Conservation (phyloP, 495 filamentous ascomycete species). For the Pseudoneurospora amorphoporcata region DNA sequence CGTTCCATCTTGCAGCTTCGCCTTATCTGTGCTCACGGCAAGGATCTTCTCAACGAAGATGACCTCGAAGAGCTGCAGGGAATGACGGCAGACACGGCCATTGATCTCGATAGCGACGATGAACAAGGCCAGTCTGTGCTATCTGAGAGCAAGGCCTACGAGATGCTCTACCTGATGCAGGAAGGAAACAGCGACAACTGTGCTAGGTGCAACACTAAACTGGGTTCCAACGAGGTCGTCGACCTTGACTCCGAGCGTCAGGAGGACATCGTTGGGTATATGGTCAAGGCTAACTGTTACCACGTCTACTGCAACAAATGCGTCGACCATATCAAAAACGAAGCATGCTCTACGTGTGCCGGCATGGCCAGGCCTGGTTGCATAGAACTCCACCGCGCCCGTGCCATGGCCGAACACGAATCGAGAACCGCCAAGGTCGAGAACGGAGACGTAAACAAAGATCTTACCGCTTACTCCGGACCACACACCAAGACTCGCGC, state of each 20-base stretch:
- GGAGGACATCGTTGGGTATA: slow-evolving; percentile 58
- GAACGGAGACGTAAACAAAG: slow-evolving; percentile 38
- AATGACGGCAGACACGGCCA: slow-evolving; percentile 67
- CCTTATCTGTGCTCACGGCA: slow-evolving; percentile 82
- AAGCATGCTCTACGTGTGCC: slow-evolving; percentile 17
- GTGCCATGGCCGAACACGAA: slow-evolving; percentile 50
- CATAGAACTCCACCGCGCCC: slow-evolving; percentile 56
- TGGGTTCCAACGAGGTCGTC: slow-evolving; percentile 42
- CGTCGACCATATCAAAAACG: slow-evolving; percentile 41
- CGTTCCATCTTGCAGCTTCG: slow-evolving; percentile 85
- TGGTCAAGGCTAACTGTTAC: slow-evolving; percentile 59
- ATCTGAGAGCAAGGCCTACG: slow-evolving; percentile 59
- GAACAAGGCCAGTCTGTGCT: slow-evolving; percentile 44
- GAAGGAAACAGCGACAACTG: slow-evolving; percentile 66
- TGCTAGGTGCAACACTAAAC: slow-evolving; percentile 52
- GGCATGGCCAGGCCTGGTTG: slow-evolving; percentile 35
- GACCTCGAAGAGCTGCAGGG: slow-evolving; percentile 73
- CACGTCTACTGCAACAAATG: slow-evolving; percentile 73
- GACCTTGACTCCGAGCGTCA: slow-evolving; percentile 45
- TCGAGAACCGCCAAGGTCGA: slow-evolving; percentile 24
- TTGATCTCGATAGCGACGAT: slow-evolving; percentile 72
- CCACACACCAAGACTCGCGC: slow-evolving; percentile 86
- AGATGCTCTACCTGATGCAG: slow-evolving; percentile 70
- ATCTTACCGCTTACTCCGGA: slow-evolving; percentile 62
- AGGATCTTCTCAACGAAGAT: slow-evolving; percentile 72